These are phyloP conservation scores for Elaeagnus macrophylla DNA, from an alignment of 306 rosid species.

Conservation along the genomic window DNA sequence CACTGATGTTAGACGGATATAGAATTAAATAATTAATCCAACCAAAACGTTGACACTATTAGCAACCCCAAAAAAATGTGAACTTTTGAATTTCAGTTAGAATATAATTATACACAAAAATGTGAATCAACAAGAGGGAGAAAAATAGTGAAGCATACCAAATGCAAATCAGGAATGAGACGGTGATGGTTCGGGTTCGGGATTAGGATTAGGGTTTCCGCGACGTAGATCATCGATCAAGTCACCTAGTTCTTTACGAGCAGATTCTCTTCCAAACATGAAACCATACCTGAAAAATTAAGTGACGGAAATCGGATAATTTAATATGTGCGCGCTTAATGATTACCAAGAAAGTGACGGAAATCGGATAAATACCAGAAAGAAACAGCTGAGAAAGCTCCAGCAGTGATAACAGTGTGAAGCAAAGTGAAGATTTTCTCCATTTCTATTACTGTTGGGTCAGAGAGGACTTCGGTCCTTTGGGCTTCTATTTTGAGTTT, in stretches of 20 bases:
- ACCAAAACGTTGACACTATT: no score
- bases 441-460: no score
- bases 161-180: constrained; percentile 31
- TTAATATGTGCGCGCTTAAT: background rate
- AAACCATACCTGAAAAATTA: constrained; percentile 58
- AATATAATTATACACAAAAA: background rate
- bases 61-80: no score
- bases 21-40: no score
- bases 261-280: constrained; percentile 91
- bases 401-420: constrained; percentile 69
- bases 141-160: background rate
- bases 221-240: constrained; percentile 67
- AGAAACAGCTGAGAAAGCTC: constrained; percentile 80
- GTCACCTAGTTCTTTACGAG: constrained; percentile 75
- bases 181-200: constrained; percentile 16
- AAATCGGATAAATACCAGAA: constrained; percentile 38
- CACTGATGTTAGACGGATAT: no score
- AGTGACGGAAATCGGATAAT: background rate
- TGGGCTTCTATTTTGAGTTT: no score
- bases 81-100: background rate
- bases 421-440: background rate
- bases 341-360: background rate
- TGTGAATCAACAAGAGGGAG: background rate
- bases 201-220: constrained; percentile 19
- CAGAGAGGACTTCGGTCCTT: no score